These are phyloP conservation scores for Podaxis sp. DNA, from an alignment of 768 basidiomycete species.

Conservation along the genomic window DNA sequence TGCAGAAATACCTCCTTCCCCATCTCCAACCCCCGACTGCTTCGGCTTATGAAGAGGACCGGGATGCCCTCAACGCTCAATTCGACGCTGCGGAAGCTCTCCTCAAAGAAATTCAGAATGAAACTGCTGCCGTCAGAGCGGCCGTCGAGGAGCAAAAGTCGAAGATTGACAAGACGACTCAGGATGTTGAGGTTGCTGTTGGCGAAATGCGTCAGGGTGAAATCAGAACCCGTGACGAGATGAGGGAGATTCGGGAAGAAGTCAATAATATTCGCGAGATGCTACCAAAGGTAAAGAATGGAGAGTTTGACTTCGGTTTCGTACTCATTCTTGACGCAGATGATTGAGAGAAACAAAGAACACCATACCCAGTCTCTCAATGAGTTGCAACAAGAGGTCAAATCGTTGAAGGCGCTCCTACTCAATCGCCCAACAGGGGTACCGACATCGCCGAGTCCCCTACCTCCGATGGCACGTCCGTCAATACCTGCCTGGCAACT, in stretches of 20 bases:
- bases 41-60: constrained; percentile 88
- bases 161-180: constrained; percentile 68
- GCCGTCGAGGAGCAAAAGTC: constrained; percentile 78
- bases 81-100: constrained; percentile 87
- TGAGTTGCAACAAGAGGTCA: constrained; percentile 92
- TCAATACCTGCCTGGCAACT: constrained; percentile 94
- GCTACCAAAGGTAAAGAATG: constrained; percentile 77
- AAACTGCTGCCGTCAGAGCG: constrained; percentile 68
- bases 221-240: constrained; percentile 76
- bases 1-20: constrained; percentile 86
- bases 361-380: constrained; percentile 77
- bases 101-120: constrained; percentile 75
- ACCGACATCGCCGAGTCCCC: constrained; percentile 47
- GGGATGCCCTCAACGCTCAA: constrained; percentile 80
- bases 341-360: constrained; percentile 93
- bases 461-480: constrained; percentile 59
- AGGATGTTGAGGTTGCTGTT: constrained; percentile 72
- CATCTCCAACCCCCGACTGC: constrained; percentile 87
- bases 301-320: constrained; percentile 3
- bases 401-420: constrained; percentile 88
- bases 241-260: constrained; percentile 91
- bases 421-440: constrained; percentile 65
- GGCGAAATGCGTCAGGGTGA: constrained; percentile 79
- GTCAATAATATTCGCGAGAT: constrained; percentile 87
- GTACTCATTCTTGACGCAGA: constrained; percentile 45